Conservation (phyloP, 1,139 yeast species). For the Debaryomyces fabryi region DNA sequence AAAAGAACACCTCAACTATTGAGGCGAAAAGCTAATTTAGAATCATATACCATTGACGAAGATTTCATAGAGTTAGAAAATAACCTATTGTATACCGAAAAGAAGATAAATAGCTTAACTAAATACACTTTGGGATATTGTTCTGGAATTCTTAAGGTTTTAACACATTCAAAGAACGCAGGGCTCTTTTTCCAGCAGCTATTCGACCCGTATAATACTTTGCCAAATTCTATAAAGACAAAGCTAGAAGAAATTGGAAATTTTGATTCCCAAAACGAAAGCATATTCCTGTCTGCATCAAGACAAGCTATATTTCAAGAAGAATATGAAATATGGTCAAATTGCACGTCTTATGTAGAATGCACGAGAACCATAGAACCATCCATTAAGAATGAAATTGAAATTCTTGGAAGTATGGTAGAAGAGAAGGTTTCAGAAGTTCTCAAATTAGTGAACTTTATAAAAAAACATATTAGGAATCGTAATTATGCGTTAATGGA, state of each 20-base stretch:
- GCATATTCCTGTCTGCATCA: constrained; percentile 11
- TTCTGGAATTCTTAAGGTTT: constrained; percentile 13
- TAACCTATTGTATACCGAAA: constrained; percentile 21
- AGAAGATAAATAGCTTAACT: constrained; percentile 22
- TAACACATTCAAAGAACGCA: constrained; percentile 21
- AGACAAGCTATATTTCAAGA: constrained; percentile 12
- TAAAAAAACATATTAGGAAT: constrained; percentile 30
- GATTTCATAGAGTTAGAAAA: constrained; percentile 34
- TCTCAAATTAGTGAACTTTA: constrained; percentile 24
- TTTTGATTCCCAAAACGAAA: constrained; percentile 1
- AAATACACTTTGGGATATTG: constrained; percentile 22
- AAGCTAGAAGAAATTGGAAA: constrained; percentile 4
- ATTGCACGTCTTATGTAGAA: constrained; percentile 20
- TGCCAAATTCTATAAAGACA: constrained; percentile 13
- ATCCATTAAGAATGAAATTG: constrained; percentile 20
- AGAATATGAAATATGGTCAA: constrained; percentile 24
- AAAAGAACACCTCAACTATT: constrained; percentile 36
- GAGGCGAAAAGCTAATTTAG: constrained; percentile 32
- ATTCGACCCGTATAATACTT: constrained; percentile 31
- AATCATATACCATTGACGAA: constrained; percentile 40
- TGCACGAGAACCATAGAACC: constrained; percentile 17
- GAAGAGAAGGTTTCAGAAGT: constrained; percentile 23
- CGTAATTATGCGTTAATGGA: constrained; percentile 39
- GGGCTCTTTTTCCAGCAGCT: constrained; percentile 23
- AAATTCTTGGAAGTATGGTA: constrained; percentile 16